Base-by-base conservation (phyloP, 1,284 basidiomycete species). In the Paramarasmius palmivorus region DNA sequence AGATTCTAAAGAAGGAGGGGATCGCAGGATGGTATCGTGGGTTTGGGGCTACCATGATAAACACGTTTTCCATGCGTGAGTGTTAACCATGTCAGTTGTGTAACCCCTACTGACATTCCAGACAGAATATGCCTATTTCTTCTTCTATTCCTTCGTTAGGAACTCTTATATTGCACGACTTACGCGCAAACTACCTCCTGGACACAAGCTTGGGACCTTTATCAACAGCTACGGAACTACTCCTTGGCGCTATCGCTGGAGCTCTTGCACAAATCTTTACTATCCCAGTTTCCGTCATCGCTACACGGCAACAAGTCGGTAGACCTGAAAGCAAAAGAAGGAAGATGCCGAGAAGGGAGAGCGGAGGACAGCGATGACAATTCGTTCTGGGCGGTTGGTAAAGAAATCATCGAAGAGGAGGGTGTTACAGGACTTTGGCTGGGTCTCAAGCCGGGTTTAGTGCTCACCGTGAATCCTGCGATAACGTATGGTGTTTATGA, bases 401-500 rank as follows among this genome's bases (percentile, higher is more conserved):
- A 80, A 37, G 92, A 96, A 67, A 98, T 99, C 65, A 77, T 98
- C 50, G 79, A 83, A n/a, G 92, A 98, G 68, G 93, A 97, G 60
- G 97, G 97, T 52, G 73, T 95, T 12, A 82, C 88, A 0, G 97
- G 95, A 10, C 78, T 99, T 14, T 99, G 97, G 97, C 79, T 95
- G 9, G 97, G 97, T 7, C 78, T 99, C 54, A 91, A 89, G 68
- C 95, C 97, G 3, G 88, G 92, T 41, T 75, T 99, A 59, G 94
- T 99, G 8, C 81, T 99, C 39, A 98, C 95, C 34, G 85, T 92
- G 50, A 99, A 99, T 73, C 97, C 97, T 2, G 95, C 97, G 19
- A 98, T 99, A 72, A 99, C 97, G 1, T 99, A 99, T 69, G 97
- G 97, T 49, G 81, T 90, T 36, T 99, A 93, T 67, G 96, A 99